A percentile compares a stretch with the other conserved stretches of the same genome.
Conservation (phyloP, 2,329 filamentous ascomycete species). For the Cercospora brassicicola region DNA sequence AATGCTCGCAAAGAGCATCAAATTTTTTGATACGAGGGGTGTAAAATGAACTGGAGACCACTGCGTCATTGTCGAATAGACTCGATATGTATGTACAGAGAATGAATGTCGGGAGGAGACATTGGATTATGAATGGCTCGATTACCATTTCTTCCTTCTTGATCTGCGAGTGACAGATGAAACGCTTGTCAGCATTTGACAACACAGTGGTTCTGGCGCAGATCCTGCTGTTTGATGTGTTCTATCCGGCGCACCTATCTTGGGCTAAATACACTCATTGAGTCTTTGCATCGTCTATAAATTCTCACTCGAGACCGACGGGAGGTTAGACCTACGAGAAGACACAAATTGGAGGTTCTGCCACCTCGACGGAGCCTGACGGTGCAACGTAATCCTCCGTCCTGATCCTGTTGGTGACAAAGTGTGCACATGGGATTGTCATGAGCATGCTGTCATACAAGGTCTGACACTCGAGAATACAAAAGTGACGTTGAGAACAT, state of each 20-base stretch:
- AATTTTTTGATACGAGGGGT: neutral
- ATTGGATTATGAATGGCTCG: neutral
- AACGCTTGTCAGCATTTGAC: too few relatives aligned
- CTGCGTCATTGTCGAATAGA: neutral
- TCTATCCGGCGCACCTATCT: too few relatives aligned
- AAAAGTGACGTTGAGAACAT: neutral
- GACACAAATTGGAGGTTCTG: neutral
- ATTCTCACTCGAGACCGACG: neutral
- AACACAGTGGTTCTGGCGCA: too few relatives aligned
- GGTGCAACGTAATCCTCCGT: neutral
- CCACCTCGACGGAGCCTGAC: neutral
- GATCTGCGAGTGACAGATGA: neutral
- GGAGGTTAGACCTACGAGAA: neutral
- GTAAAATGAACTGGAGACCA: neutral
- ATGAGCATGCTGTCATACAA: neutral
- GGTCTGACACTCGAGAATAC: neutral
- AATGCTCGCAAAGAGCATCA: neutral
- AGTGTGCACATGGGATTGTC: neutral
- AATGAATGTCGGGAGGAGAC: neutral
- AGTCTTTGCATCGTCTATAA: neutral
- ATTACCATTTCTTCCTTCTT: neutral
- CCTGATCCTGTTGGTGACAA: neutral
- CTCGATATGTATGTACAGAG: neutral
- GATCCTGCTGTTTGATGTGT: too few relatives aligned
- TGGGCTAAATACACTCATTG: too few relatives aligned